Base-by-base conservation (phyloP, 306 rosid genomes). In the Cajanus cajan region DNA sequence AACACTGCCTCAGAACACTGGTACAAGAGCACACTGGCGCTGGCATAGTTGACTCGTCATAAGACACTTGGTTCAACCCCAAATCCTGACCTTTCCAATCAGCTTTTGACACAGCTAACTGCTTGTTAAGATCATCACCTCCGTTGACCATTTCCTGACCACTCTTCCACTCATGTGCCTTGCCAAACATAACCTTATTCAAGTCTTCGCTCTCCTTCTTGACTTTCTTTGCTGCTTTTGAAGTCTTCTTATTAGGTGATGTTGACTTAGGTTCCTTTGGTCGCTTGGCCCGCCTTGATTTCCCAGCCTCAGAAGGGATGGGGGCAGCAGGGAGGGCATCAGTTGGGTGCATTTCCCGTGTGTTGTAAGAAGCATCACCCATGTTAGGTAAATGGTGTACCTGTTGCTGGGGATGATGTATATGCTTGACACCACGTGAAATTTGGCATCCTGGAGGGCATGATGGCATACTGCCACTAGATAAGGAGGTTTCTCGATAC, bases 381-480 rank as follows among this genome's bases (percentile, higher is more conserved):
- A 89, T 82, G 68, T 89, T 91, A 47, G 87, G 90, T 21, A 82
- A 7, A 45, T 92, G 92, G 52, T 92, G 92, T 21, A 82, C 82
- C 80, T 86, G 93, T 74, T 88, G 94, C 81, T 89, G 98, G 0
- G 90, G 91, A 80, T 95, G 97, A 84, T 95, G 99, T 79, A 93
- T 80, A 66, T 95, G 99, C 92, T 91, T 95, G 73, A 95, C 93
- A 67, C 97, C 99, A 4, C 98, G 97, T 16, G 98, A 90, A 59
- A 92, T 95, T 87, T 95, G 99, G 86, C 97, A 95, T 50, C 99
- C 99, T 28, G 99, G 97, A 64, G 99, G 97, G 52, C 99, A 93
- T 5, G 97, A 87, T 34, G 93, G 85, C 81, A 86, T 68, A 74
- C 74, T 84, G 7, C 91, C 90, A 76, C 71, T 86, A 62, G 73